These are phyloP conservation scores for Viridothelium virens DNA, from an alignment of 495 filamentous ascomycete genomes.

Conservation along the genomic window DNA sequence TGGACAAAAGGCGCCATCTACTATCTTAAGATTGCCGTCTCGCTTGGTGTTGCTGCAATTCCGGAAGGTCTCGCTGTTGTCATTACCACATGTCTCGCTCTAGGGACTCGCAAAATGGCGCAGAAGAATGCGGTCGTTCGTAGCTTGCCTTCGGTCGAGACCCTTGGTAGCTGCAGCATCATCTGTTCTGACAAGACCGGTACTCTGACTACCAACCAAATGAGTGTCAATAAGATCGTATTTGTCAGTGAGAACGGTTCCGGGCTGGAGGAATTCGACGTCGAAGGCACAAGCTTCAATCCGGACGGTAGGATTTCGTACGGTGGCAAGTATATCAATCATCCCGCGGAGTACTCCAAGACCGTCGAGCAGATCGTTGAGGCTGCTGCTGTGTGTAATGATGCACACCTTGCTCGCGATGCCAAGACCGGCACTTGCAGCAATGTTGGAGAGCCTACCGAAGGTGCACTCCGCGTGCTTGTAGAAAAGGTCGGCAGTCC, in stretches of 20 bases:
- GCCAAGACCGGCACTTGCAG: slow-evolving; percentile 61
- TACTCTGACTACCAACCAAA: slow-evolving; percentile 97
- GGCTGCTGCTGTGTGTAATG: slow-evolving; percentile 86
- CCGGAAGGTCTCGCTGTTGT: slow-evolving; percentile 96
- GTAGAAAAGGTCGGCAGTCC: slow-evolving; percentile 89
- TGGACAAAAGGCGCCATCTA: slow-evolving; percentile 99
- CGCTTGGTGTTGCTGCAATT: slow-evolving; percentile 94
- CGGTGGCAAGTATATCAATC: slow-evolving; percentile 57
- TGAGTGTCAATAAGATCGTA: slow-evolving; percentile 93
- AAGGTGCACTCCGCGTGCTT: slow-evolving; percentile 83
- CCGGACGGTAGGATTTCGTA: slow-evolving; percentile 66
- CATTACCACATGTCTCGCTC: slow-evolving; percentile 91
- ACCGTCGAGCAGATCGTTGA: slow-evolving; percentile 77
- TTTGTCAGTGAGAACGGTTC: slow-evolving; percentile 65
- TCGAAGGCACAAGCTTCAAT: slow-evolving; percentile 90
- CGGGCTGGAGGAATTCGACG: slow-evolving; percentile 76
- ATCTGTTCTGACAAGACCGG: slow-evolving; percentile 99
- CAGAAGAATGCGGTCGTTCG: slow-evolving; percentile 95
- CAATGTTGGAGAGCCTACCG: slow-evolving; percentile 91
- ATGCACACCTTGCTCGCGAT: slow-evolving; percentile 76
- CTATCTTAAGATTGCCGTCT: slow-evolving; percentile 99
- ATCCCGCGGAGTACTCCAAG: slow-evolving; percentile 65
- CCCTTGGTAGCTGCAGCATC: slow-evolving; percentile 95
- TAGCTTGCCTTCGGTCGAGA: slow-evolving; percentile 94
- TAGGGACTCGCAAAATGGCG: slow-evolving; percentile 97